A percentile compares a stretch with the other conserved stretches of the same genome.
Evolutionary conservation across 805 yeast species (phyloP).

Genomic region (Ogataea naganishii): DNA sequence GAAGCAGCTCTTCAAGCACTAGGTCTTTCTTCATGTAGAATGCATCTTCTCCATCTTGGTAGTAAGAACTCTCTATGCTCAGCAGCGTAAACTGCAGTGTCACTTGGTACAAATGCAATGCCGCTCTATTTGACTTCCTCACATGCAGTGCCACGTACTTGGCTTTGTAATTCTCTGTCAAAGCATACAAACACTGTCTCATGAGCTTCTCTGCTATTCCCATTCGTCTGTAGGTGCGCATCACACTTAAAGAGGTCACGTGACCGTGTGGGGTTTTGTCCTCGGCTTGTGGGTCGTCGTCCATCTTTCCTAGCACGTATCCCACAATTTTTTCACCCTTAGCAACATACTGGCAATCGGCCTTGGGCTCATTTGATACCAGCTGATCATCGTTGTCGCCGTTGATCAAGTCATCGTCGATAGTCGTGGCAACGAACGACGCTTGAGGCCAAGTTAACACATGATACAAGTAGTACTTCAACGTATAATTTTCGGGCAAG

Average conservation of each 20-base stretch:
- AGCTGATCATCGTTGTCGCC: slow-evolving; percentile 14
- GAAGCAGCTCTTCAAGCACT: slow-evolving; percentile 50
- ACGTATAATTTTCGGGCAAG: slow-evolving; percentile 88
- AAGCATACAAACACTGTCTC: slow-evolving; percentile 69
- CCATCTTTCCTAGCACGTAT: slow-evolving; percentile 93
- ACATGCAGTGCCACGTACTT: slow-evolving; percentile 87
- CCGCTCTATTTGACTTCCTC: slow-evolving; percentile 88
- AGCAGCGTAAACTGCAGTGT: slow-evolving; percentile 77
- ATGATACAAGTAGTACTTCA: slow-evolving; percentile 92
- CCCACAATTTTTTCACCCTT: slow-evolving; percentile 85
- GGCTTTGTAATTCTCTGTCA: slow-evolving; percentile 76
- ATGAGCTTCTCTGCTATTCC: slow-evolving; percentile 89
- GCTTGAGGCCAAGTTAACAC: slow-evolving; percentile 96
- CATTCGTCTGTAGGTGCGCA: slow-evolving; percentile 92
- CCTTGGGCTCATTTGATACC: slow-evolving; percentile 8
- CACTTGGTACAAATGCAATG: slow-evolving; percentile 82
- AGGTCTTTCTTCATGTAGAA: slow-evolving; percentile 82
- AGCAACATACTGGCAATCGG: slow-evolving; percentile 42
- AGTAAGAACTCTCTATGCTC: slow-evolving; percentile 78
- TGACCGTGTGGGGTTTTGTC: slow-evolving; percentile 82
- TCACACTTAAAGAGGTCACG: slow-evolving; percentile 86
- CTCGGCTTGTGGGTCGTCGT: slow-evolving; percentile 77
- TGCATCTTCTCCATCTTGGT: slow-evolving; percentile 97
- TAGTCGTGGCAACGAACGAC: slow-evolving; percentile 87
- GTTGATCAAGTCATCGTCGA: slow-evolving; percentile 34